Percentiles rank a stretch among this genome's conserved stretches.
Conservation (phyloP, 176 grass and related monocot species). For the Oryza officinalis region DNA sequence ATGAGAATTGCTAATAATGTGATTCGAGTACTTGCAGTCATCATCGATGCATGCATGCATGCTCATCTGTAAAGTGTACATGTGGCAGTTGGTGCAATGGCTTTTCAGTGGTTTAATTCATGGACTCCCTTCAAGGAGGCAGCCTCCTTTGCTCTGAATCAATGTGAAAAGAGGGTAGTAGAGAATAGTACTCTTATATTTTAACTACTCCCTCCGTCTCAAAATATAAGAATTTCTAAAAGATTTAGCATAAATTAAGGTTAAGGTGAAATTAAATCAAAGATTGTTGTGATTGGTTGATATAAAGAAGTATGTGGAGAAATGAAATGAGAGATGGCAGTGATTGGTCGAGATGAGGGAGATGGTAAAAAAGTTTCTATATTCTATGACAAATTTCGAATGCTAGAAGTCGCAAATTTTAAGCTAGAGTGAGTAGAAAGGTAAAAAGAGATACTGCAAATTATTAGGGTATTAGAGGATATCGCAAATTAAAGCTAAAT, state of each 20-base stretch:
- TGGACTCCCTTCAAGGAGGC: not conserved
- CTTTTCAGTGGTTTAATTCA: conserved; percentile 13
- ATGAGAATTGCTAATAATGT: not conserved
- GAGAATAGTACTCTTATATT: not conserved
- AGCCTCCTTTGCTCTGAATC: not conserved
- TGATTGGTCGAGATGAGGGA: no score
- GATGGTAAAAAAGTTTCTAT: no score
- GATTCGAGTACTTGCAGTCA: not conserved
- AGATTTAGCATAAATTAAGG: no score
- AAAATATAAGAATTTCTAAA: no score
- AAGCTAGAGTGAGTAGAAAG: no score
- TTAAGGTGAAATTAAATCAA: no score
- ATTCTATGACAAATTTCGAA: no score
- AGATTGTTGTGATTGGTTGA: no score
- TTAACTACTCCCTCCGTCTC: not conserved
- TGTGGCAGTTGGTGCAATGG: not conserved
- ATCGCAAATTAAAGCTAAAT: not conserved
- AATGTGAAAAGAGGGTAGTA: not conserved
- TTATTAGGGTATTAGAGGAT: not conserved
- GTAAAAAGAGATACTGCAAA: not conserved
- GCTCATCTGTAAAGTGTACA: not conserved
- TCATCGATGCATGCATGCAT: not conserved
- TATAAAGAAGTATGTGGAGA: no score
- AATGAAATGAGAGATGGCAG: no score
- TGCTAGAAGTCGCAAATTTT: no score